These are phyloP conservation scores for Arabidopsis arenosa DNA, from an alignment of 345 rosid genomes.

Conservation along the genomic window DNA sequence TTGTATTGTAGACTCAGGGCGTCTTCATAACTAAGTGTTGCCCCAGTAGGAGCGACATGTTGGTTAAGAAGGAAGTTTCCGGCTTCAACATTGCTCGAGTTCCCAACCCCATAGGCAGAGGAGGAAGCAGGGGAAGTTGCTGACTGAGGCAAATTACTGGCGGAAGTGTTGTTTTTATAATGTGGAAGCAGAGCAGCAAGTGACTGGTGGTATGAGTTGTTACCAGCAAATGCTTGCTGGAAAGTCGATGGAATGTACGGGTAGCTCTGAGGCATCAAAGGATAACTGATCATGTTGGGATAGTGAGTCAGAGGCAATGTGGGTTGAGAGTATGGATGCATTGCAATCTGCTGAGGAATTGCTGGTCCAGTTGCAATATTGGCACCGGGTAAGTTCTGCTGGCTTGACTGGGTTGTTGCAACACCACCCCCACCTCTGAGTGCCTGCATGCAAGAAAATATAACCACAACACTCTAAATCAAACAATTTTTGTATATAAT, in stretches of 20 bases:
- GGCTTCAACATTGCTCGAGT: slow-evolving; percentile 62
- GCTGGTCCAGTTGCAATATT: slow-evolving; percentile 72
- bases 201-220: slow-evolving; percentile 75
- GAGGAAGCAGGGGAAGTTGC: slow-evolving; percentile 56
- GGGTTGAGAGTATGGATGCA: slow-evolving; percentile 88
- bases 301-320: slow-evolving; percentile 77
- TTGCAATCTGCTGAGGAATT: slow-evolving; percentile 78
- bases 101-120: slow-evolving; percentile 86
- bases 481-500: not conserved
- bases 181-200: slow-evolving; percentile 84
- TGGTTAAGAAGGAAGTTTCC: slow-evolving; percentile 76
- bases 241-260: slow-evolving; percentile 83
- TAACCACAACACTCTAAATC: slow-evolving; percentile 16
- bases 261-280: slow-evolving; percentile 84
- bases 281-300: slow-evolving; percentile 85
- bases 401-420: slow-evolving; percentile 68
- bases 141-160: slow-evolving; percentile 83
- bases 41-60: slow-evolving; percentile 61
- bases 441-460: slow-evolving; percentile 51
- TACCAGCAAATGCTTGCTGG: slow-evolving; percentile 85
- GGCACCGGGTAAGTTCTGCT: slow-evolving; percentile 62
- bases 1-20: slow-evolving; percentile 78
- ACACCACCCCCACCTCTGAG: slow-evolving; percentile 55
- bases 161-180: slow-evolving; percentile 76
- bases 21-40: slow-evolving; percentile 75